Conservation (phyloP, 208 protist genomes). For the Novymonas esmeraldas region DNA sequence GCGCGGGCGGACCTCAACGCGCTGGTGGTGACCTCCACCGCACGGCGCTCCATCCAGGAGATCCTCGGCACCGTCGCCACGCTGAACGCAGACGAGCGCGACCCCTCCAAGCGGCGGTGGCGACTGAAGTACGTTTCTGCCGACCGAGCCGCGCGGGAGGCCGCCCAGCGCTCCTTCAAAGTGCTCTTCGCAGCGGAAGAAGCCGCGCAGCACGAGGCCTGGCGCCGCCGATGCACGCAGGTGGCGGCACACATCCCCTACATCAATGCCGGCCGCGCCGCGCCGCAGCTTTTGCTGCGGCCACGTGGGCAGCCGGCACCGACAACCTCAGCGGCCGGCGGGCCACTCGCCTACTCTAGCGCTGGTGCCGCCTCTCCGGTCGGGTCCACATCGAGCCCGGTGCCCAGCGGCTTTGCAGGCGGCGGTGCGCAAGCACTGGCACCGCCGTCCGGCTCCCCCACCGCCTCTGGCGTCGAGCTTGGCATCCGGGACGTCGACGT, state of each 20-base stretch:
- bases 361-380: constrained; percentile 8
- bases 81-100: constrained; percentile 51
- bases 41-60: constrained; percentile 61
- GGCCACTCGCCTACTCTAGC: constrained; percentile 9
- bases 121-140: constrained; percentile 57
- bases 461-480: not conserved
- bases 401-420: not conserved
- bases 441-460: constrained; percentile 21
- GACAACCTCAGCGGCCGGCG: not conserved
- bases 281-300: constrained; percentile 39
- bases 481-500: constrained; percentile 49
- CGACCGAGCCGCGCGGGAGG: constrained; percentile 22
- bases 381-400: too few relatives aligned
- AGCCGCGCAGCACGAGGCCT: constrained; percentile 52
- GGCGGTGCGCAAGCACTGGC: not conserved
- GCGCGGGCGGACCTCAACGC: constrained; percentile 63
- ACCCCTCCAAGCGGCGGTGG: constrained; percentile 67
- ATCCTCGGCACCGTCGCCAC: constrained; percentile 60
- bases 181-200: constrained; percentile 45
- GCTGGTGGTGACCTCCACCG: constrained; percentile 38
- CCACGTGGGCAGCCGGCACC: constrained; percentile 16
- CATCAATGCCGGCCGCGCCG: constrained; percentile 39
- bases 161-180: constrained; percentile 30
- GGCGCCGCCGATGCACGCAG: constrained; percentile 39
- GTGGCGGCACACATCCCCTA: constrained; percentile 49